A percentile compares a stretch with the other conserved stretches of the same genome.
Conservation (phyloP, 257 asterid species). For the Solanum chiquidenum region DNA sequence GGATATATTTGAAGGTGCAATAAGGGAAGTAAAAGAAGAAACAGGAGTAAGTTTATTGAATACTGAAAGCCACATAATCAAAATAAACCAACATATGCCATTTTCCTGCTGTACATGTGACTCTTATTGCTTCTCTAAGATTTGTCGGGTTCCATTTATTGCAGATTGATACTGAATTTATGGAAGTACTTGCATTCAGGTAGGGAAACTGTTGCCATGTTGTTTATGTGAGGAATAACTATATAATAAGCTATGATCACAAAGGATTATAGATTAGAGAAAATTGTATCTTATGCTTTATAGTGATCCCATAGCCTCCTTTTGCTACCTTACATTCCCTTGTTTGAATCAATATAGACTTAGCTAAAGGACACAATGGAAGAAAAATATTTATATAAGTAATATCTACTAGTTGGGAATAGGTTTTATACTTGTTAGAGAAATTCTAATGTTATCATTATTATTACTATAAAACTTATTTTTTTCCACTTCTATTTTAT, state of each 20-base stretch:
- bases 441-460: background rate
- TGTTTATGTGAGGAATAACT: background rate
- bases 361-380: background rate
- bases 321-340: background rate
- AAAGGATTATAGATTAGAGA: background rate
- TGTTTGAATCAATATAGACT: background rate
- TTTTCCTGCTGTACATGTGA: background rate
- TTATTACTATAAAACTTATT: background rate
- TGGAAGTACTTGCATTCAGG: conserved; percentile 41
- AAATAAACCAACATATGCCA: background rate
- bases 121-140: conserved; percentile 1
- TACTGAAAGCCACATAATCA: background rate
- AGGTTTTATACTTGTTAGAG: background rate
- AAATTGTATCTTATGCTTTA: background rate
- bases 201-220: background rate
- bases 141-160: background rate
- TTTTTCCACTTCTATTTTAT: background rate
- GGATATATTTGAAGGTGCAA: conserved; percentile 48
- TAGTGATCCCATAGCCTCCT: background rate
- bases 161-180: conserved; percentile 40
- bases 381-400: background rate
- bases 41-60: conserved; percentile 45
- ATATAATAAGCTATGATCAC: background rate
- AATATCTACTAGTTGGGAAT: background rate
- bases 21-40: conserved; percentile 70